Evolutionary conservation across 225 moss, liverwort and hornwort genomes (phyloP).

Genomic region (Ulota crispa): DNA sequence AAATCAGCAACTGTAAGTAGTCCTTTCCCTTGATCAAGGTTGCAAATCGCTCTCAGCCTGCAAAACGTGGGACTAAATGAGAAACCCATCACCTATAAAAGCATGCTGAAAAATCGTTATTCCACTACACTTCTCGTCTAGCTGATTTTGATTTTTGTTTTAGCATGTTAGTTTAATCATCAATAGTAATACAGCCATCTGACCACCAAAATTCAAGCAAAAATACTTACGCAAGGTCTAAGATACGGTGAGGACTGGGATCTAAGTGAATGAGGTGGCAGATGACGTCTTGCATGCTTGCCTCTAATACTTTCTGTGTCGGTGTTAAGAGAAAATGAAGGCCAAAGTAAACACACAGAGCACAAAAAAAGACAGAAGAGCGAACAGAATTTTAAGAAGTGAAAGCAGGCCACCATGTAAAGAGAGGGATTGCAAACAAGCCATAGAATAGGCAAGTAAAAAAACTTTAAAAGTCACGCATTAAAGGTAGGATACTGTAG

Average conservation of each 20-base stretch:
- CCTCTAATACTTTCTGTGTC: constrained; percentile 71
- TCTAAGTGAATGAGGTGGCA: constrained; percentile 62
- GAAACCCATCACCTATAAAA: background rate
- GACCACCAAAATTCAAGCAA: constrained; percentile 4
- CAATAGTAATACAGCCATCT: background rate
- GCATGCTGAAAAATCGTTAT: background rate
- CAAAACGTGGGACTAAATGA: constrained; percentile 19
- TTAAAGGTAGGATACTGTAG: constrained; percentile 48
- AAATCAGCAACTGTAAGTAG: constrained; percentile 79
- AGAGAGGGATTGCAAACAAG: background rate
- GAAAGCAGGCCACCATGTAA: background rate
- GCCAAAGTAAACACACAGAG: background rate
- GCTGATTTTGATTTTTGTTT: background rate
- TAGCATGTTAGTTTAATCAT: background rate
- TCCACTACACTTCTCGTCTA: background rate
- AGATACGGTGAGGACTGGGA: constrained; percentile 71
- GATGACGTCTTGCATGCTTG: constrained; percentile 65
- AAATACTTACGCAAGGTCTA: constrained; percentile 79
- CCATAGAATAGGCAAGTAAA: background rate
- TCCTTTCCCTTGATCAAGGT: constrained; percentile 69
- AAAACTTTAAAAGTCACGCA: background rate
- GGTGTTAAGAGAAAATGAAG: constrained; percentile 7
- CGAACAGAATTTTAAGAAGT: background rate
- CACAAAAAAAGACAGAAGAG: background rate
- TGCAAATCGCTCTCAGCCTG: constrained; percentile 86